Conservation (phyloP, 352 stramenopile species). For the Thraustochytrium sp. region DNA sequence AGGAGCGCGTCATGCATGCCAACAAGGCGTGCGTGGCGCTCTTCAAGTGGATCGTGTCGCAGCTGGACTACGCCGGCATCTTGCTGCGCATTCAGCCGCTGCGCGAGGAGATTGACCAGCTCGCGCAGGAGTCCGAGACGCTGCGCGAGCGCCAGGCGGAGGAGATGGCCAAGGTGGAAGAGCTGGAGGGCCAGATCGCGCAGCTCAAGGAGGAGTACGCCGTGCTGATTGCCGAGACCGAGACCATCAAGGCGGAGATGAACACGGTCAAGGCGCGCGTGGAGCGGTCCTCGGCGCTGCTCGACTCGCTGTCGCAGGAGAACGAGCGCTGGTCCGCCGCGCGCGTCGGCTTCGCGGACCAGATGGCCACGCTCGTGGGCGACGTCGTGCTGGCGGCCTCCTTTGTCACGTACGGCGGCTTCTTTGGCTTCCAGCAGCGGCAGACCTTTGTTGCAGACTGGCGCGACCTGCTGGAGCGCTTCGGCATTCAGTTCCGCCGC, state of each 20-base stretch:
- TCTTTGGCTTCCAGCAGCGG: conserved; percentile 95
- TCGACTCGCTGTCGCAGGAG: conserved; percentile 95
- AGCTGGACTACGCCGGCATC: conserved; percentile 97
- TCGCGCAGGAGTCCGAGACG: conserved; percentile 88
- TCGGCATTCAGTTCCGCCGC: conserved; percentile 77
- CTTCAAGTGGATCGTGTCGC: conserved; percentile 97
- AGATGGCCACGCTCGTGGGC: conserved; percentile 93
- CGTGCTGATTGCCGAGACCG: conserved; percentile 90
- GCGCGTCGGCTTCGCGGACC: conserved; percentile 89
- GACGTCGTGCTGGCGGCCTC: conserved; percentile 90
- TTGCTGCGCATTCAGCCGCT: conserved; percentile 97
- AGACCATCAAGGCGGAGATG: conserved; percentile 98
- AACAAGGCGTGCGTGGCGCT: conserved; percentile 96
- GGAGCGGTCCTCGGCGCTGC: conserved; percentile 87
- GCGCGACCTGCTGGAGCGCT: conserved; percentile 83
- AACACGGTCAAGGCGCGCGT: conserved; percentile 93
- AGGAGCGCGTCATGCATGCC: conserved; percentile 69
- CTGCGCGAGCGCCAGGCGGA: conserved; percentile 83
- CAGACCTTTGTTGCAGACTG: conserved; percentile 87
- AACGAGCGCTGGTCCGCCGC: conserved; percentile 95
- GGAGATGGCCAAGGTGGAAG: conserved; percentile 83
- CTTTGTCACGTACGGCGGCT: conserved; percentile 97
- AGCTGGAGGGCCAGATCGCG: conserved; percentile 89
- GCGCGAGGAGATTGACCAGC: conserved; percentile 90
- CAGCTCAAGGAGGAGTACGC: conserved; percentile 99